Percentiles rank a stretch among this genome's conserved stretches.
These are phyloP conservation scores for Cystobasidium slooffiae DNA, from an alignment of 1,284 basidiomycete genomes.

Conservation along the genomic window DNA sequence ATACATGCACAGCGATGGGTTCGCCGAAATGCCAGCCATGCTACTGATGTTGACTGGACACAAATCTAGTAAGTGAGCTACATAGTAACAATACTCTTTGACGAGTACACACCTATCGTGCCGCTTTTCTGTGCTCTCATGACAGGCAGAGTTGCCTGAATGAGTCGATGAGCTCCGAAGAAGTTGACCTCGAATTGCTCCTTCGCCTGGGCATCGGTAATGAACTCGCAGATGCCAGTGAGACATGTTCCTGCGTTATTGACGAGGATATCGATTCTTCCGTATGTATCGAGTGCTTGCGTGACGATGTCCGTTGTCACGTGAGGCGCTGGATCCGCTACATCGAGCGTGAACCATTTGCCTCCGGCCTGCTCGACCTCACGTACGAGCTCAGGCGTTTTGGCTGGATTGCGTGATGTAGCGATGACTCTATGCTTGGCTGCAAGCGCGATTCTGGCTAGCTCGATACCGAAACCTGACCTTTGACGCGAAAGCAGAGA, in stretches of 20 bases:
- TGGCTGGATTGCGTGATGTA: conserved; percentile 11
- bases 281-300: conserved; percentile 2
- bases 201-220: conserved; percentile 21
- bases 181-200: conserved; percentile 34
- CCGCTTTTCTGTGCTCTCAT: conserved; percentile 17
- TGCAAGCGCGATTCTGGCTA: conserved; percentile 19
- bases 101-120: conserved; percentile 14
- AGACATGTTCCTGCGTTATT: conserved; percentile 33
- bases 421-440: conserved; percentile 22
- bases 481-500: background rate
- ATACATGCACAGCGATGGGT: conserved; percentile 16
- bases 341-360: conserved; percentile 22
- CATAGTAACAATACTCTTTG: background rate
- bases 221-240: conserved; percentile 16
- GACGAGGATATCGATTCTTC: conserved; percentile 21
- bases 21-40: conserved; percentile 26
- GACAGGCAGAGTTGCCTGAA: background rate
- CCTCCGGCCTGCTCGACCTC: conserved; percentile 25
- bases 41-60: conserved; percentile 23
- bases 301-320: conserved; percentile 11
- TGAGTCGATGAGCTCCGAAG: conserved; percentile 18
- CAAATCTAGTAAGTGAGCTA: background rate
- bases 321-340: conserved; percentile 17
- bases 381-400: conserved; percentile 19
- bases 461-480: conserved; percentile 28